Conservation (phyloP, 768 basidiomycete species). For the Russula sp. region DNA sequence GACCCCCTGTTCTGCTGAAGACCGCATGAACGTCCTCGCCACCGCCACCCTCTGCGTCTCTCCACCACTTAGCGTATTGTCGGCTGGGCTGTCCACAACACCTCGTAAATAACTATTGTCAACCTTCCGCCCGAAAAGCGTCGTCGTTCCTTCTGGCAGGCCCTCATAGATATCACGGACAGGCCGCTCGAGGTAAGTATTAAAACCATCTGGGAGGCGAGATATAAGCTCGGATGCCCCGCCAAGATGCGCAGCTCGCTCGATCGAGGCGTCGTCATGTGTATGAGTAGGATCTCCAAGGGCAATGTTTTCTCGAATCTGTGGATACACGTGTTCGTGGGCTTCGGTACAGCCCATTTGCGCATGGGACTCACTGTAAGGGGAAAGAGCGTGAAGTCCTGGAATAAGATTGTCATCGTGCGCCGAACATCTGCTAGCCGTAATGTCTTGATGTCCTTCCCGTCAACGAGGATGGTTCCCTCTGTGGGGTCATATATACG, state of each 20-base stretch:
- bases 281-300: constrained; percentile 59
- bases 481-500: constrained; percentile 66
- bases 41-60: constrained; percentile 72
- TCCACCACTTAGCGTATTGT: constrained; percentile 50
- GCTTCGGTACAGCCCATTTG: neutral
- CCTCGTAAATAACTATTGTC: constrained; percentile 1
- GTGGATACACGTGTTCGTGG: neutral
- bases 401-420: constrained; percentile 68
- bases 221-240: constrained; percentile 64
- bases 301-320: constrained; percentile 77
- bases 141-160: constrained; percentile 58
- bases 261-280: constrained; percentile 51
- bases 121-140: constrained; percentile 57
- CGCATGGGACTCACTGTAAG: constrained; percentile 47
- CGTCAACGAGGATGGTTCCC: constrained; percentile 63
- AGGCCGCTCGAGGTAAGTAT: constrained; percentile 64
- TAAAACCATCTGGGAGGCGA: constrained; percentile 57
- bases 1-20: constrained; percentile 42
- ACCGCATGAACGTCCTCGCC: constrained; percentile 70
- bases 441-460: constrained; percentile 53
- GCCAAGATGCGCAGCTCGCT: constrained; percentile 60
- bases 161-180: constrained; percentile 63
- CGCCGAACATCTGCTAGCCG: constrained; percentile 57
- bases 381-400: constrained; percentile 77
- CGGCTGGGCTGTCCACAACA: neutral